Percentiles rank a stretch among this genome's conserved stretches.
phyloP scores from a whole-genome alignment of 2,329 filamentous ascomycete genomes.

The Apiospora rasikravindrae region DNA sequence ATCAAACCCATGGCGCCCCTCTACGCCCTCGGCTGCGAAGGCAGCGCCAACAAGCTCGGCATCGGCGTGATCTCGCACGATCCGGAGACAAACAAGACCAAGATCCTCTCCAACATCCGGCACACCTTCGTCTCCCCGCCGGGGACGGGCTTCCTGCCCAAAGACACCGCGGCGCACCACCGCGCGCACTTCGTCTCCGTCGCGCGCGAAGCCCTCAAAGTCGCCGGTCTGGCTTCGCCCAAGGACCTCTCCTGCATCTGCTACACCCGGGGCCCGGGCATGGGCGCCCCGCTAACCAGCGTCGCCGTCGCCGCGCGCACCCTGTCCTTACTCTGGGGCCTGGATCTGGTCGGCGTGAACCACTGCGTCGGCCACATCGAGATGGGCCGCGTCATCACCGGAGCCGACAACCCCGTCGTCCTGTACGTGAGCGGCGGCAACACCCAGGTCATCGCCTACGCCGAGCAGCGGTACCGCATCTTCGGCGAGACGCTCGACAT shows the following conservation, averaged over 20 bases:
- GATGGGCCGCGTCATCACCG: slow-evolving; percentile 94
- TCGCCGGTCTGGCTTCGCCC: slow-evolving; percentile 62
- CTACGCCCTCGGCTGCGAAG: slow-evolving; percentile 72
- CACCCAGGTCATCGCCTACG: slow-evolving; percentile 97
- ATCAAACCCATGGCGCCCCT: slow-evolving; percentile 43
- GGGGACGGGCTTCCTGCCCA: slow-evolving; percentile 92
- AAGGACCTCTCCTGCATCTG: slow-evolving; percentile 87
- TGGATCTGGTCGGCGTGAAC: slow-evolving; percentile 92
- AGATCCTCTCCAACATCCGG: slow-evolving; percentile 89
- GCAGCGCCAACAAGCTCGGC: slow-evolving; percentile 97
- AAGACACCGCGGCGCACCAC: slow-evolving; percentile 94
- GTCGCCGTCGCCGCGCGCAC: slow-evolving; percentile 87
- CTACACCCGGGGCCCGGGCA: slow-evolving; percentile 94
- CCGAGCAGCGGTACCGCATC: slow-evolving; percentile 91
- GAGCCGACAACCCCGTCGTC: slow-evolving; percentile 89
- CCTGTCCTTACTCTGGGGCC: slow-evolving; percentile 81
- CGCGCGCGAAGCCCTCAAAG: slow-evolving; percentile 78
- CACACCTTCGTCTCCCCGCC: slow-evolving; percentile 93
- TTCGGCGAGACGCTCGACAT: slow-evolving; percentile 98
- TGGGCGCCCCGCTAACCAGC: slow-evolving; percentile 90
- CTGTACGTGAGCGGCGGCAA: slow-evolving; percentile 96
- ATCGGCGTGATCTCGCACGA: slow-evolving; percentile 89
- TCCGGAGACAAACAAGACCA: slow-evolving; percentile 56
- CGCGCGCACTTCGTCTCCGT: slow-evolving; percentile 81
- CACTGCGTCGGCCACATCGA: slow-evolving; percentile 99